A percentile compares a stretch with the other conserved stretches of the same genome.
Evolutionary conservation across 345 rosid genomes (phyloP).

Genomic region (Syzygium grande): DNA sequence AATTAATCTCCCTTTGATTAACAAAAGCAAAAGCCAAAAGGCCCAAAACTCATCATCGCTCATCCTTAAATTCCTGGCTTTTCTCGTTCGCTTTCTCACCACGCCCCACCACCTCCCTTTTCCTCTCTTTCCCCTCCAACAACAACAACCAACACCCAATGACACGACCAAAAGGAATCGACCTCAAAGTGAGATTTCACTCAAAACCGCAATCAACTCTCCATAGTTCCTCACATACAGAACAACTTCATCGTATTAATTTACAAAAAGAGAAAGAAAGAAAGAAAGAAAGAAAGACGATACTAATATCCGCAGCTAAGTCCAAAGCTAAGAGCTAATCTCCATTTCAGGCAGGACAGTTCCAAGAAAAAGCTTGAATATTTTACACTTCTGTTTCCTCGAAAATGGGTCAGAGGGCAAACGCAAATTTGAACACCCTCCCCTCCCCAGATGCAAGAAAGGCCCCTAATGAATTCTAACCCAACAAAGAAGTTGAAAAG

Average conservation of each 20-base stretch:
- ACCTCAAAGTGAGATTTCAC: not conserved
- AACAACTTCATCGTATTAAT: not conserved
- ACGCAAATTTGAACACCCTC: not conserved
- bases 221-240: not conserved
- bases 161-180: not conserved
- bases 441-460: not conserved
- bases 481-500: not conserved
- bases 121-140: not conserved
- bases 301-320: not conserved
- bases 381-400: not conserved
- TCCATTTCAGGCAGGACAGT: not conserved
- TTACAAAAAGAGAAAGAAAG: not conserved
- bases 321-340: not conserved
- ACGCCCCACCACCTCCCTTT: not conserved
- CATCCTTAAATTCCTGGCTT: not conserved
- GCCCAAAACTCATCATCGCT: not conserved
- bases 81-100: not conserved
- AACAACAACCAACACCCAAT: too few relatives aligned
- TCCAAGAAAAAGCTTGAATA: not conserved
- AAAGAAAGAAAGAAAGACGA: too few relatives aligned
- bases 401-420: not conserved
- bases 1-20: not conserved
- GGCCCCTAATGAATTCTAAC: not conserved
- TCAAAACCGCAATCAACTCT: not conserved
- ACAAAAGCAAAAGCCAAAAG: not conserved